Evolutionary conservation across 2,329 filamentous ascomycete species (phyloP).

Genomic region (Alternaria brassicae): DNA sequence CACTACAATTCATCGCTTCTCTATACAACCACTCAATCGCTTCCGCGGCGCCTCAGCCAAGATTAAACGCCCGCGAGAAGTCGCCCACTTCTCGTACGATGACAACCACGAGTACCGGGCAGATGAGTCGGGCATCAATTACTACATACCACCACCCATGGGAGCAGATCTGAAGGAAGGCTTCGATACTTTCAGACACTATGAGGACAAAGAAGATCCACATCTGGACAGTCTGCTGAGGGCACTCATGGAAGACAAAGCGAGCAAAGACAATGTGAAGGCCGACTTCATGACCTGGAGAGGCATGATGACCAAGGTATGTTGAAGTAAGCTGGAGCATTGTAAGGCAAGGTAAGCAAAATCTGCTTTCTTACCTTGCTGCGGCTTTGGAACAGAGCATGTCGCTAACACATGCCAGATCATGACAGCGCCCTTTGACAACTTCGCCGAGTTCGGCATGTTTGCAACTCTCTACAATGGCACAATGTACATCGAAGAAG

Average conservation of each 20-base stretch:
- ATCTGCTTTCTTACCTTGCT: slow-evolving; percentile 23
- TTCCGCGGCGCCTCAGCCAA: slow-evolving; percentile 45
- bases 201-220: slow-evolving; percentile 82
- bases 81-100: slow-evolving; percentile 93
- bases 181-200: slow-evolving; percentile 81
- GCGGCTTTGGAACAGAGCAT: neutral
- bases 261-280: slow-evolving; percentile 64
- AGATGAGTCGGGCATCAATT: slow-evolving; percentile 80
- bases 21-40: slow-evolving; percentile 42
- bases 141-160: slow-evolving; percentile 81
- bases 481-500: slow-evolving; percentile 84
- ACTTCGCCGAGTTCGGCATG: slow-evolving; percentile 88
- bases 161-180: slow-evolving; percentile 79
- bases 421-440: slow-evolving; percentile 82
- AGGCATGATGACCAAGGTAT: slow-evolving; percentile 97
- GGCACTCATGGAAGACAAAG: slow-evolving; percentile 75
- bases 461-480: slow-evolving; percentile 92
- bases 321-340: slow-evolving; percentile 15
- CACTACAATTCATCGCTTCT: slow-evolving; percentile 28
- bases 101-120: slow-evolving; percentile 77
- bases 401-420: slow-evolving; percentile 63
- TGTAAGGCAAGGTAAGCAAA: slow-evolving; percentile 24
- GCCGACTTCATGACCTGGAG: slow-evolving; percentile 90
- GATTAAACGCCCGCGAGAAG: slow-evolving; percentile 68
- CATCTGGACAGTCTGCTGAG: slow-evolving; percentile 85